These are phyloP conservation scores for Metschnikowia vanudenii DNA, from an alignment of 805 yeast species.

Conservation along the genomic window DNA sequence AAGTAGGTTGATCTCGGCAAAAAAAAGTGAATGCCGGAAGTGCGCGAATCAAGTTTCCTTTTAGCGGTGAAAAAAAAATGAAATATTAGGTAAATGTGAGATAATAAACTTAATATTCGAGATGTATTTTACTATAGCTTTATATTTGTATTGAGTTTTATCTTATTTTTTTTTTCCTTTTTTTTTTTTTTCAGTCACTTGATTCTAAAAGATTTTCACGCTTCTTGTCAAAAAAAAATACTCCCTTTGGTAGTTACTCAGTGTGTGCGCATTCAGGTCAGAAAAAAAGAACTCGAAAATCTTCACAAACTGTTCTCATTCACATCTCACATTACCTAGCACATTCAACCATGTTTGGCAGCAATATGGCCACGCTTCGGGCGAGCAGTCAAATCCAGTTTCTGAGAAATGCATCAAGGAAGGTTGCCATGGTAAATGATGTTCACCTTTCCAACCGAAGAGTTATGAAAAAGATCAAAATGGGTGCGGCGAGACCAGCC, in stretches of 20 bases:
- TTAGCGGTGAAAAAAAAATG: no score
- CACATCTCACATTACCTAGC: neutral
- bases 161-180: no score
- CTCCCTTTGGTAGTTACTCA: neutral
- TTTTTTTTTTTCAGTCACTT: neutral
- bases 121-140: no score
- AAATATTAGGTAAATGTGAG: no score
- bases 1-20: neutral
- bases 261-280: conserved; percentile 2
- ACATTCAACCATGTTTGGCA: conserved; percentile 1
- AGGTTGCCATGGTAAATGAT: conserved; percentile 32
- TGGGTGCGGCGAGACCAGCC: conserved; percentile 92
- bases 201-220: neutral
- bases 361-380: neutral
- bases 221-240: neutral
- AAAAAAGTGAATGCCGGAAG: conserved; percentile 7
- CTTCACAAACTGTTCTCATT: neutral
- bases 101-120: no score
- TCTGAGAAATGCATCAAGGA: conserved; percentile 12
- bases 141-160: no score
- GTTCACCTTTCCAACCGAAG: conserved; percentile 49
- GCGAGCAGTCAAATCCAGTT: conserved; percentile 11
- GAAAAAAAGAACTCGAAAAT: conserved; percentile 2
- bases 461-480: conserved; percentile 63
- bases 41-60: conserved; percentile 12